Evolutionary conservation across 306 rosid genomes (phyloP).

Genomic region (Fragaria iinumae): DNA sequence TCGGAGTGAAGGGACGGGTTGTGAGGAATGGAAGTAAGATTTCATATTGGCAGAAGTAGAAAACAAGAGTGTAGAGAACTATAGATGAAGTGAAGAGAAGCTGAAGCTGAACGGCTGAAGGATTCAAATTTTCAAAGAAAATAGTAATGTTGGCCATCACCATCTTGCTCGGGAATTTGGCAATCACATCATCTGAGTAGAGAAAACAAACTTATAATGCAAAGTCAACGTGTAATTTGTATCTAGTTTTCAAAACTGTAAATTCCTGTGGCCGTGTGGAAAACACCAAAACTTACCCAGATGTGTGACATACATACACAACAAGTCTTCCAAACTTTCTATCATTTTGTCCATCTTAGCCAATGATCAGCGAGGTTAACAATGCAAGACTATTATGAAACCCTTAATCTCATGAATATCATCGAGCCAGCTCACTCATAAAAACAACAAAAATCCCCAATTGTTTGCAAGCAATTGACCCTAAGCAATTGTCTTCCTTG

Average conservation of each 20-base stretch:
- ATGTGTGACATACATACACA: not conserved
- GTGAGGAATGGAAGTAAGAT: no score
- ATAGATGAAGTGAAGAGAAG: no score
- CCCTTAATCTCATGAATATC: not conserved
- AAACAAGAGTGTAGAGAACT: no score
- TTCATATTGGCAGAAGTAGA: no score
- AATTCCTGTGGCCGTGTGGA: not conserved
- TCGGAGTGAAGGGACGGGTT: no score
- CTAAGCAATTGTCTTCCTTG: not conserved
- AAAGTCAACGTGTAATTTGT: not conserved
- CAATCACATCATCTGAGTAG: no score
- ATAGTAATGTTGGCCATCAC: no score
- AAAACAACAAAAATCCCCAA: not conserved
- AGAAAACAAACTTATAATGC: not conserved
- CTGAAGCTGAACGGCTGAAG: no score
- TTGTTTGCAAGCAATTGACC: not conserved
- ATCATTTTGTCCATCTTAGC: not conserved
- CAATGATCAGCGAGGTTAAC: not conserved
- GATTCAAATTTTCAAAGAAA: no score
- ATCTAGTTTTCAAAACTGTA: not conserved
- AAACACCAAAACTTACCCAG: not conserved
- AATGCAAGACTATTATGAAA: not conserved
- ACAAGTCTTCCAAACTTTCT: not conserved
- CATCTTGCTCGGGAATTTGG: no score
- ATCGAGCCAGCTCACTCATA: constrained; percentile 6